Base-by-base conservation (phyloP, 805 yeast genomes). In the Danielia oregonensis region DNA sequence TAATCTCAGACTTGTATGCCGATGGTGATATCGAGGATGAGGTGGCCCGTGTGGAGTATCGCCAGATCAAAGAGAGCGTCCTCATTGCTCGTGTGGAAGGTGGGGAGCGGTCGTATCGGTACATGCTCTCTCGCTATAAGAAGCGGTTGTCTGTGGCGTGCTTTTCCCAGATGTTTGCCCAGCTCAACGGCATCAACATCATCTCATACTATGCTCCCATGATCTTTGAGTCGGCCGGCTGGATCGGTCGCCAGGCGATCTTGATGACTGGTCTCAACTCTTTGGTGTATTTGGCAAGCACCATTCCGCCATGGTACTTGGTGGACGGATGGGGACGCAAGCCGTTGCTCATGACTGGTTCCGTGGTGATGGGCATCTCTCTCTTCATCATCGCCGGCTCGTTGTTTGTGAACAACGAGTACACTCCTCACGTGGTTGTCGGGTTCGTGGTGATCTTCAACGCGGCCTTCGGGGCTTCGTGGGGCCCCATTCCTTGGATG, bases 401-500 rank as follows among this genome's bases (percentile, higher is more conserved):
- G 8, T 49, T 66, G 22, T 52, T 40, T 39, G 37, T 63, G 34
- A 41, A 64, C 42, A 57, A 64, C 42, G 39, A 35, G 5, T 57
- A 65, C 37, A 85, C 95, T 2, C 83, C 95, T 8, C 66, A 69
- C 12, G 55, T 78, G 41, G 95, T 87, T 22, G 96, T 87, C 2
- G 51, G 75, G 2, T 77, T 83, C 50, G 95, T 88, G 12, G 73
- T 88, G 35, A 61, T 86, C 11, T 86, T 80, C 65, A 88, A 86
- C 52, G 85, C 94, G 1, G 78, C 79, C 3, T 88, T 88, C 61
- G 96, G 96, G 12, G 79, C 78, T 51, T 80, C 91, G 35, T 89
- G 96, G 95, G 97, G 96, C 7, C 95, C 96, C 3, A 79, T 88
- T 35, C 95, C 95, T 9, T 87, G 96, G 96, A 79, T 82, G 57